These are phyloP conservation scores for Paecilomyces variotii DNA, from an alignment of 2,329 filamentous ascomycete species.

Conservation along the genomic window DNA sequence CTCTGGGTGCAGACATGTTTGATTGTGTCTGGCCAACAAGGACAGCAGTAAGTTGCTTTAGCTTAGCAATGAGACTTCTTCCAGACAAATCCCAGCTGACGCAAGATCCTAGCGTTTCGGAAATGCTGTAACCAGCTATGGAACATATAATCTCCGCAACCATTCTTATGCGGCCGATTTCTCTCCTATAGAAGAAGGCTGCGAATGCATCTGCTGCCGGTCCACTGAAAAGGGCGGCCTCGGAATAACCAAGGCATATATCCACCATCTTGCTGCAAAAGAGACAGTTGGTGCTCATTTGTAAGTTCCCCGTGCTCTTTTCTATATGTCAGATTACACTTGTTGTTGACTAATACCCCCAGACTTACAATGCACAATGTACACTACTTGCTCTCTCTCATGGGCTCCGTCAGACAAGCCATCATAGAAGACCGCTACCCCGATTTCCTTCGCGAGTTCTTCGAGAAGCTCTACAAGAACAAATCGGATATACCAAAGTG, in stretches of 20 bases:
- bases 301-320: conserved; percentile 20
- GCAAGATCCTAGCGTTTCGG: conserved; percentile 60
- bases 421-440: conserved; percentile 78
- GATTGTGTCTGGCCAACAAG: conserved; percentile 98
- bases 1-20: conserved; percentile 97
- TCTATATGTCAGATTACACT: background rate
- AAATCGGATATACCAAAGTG: conserved; percentile 66
- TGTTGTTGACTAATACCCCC: conserved; percentile 18
- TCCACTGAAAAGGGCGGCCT: conserved; percentile 59
- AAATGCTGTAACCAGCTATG: conserved; percentile 75
- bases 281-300: conserved; percentile 85
- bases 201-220: conserved; percentile 71
- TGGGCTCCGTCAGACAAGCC: conserved; percentile 65
- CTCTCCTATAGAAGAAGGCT: conserved; percentile 71
- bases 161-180: conserved; percentile 72
- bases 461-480: conserved; percentile 61
- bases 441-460: conserved; percentile 69
- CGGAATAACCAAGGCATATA: conserved; percentile 77
- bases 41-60: conserved; percentile 56
- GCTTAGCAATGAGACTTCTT: background rate
- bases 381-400: conserved; percentile 79
- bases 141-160: conserved; percentile 78
- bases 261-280: conserved; percentile 86
- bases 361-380: conserved; percentile 92
- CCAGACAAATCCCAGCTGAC: background rate